These are phyloP conservation scores for Amylostereum chailletii DNA, from an alignment of 1,284 basidiomycete genomes.

Conservation along the genomic window DNA sequence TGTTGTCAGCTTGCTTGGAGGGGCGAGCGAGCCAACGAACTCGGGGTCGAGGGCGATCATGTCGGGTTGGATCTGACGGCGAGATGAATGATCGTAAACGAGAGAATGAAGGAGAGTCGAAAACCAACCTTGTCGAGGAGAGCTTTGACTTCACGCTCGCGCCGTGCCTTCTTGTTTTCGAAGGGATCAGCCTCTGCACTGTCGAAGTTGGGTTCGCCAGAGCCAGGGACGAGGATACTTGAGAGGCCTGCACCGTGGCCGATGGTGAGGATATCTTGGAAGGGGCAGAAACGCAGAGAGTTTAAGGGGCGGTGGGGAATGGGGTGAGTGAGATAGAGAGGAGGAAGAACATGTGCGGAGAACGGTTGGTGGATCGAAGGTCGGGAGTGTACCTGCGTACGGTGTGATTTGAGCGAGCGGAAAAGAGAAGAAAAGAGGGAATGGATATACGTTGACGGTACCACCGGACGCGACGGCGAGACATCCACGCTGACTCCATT, in stretches of 20 bases:
- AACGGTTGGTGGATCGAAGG: constrained; percentile 55
- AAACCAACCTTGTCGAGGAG: constrained; percentile 79
- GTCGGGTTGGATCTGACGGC: constrained; percentile 77
- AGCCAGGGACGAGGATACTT: constrained; percentile 82
- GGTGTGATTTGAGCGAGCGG: constrained; percentile 6
- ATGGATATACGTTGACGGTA: constrained; percentile 63
- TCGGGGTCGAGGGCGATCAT: constrained; percentile 90
- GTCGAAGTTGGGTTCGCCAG: constrained; percentile 94
- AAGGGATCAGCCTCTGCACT: constrained; percentile 91
- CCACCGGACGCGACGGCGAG: constrained; percentile 79
- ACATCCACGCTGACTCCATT: constrained; percentile 79
- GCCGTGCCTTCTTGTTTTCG: constrained; percentile 74
- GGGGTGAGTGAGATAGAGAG: constrained; percentile 80
- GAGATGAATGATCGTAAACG: neutral
- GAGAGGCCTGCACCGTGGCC: constrained; percentile 71
- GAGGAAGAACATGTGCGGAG: constrained; percentile 47
- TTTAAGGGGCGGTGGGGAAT: constrained; percentile 63
- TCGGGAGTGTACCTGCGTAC: constrained; percentile 54
- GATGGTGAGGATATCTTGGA: constrained; percentile 86
- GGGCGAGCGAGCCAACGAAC: constrained; percentile 68
- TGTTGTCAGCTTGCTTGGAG: constrained; percentile 50
- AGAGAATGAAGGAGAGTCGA: neutral
- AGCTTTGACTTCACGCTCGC: constrained; percentile 87
- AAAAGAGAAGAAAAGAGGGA: neutral
- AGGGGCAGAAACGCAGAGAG: constrained; percentile 79